Evolutionary conservation across 1,139 yeast species (phyloP), one percentile per base, ranked within the genome.

Genomic region (Eremothecium coryli): DNA sequence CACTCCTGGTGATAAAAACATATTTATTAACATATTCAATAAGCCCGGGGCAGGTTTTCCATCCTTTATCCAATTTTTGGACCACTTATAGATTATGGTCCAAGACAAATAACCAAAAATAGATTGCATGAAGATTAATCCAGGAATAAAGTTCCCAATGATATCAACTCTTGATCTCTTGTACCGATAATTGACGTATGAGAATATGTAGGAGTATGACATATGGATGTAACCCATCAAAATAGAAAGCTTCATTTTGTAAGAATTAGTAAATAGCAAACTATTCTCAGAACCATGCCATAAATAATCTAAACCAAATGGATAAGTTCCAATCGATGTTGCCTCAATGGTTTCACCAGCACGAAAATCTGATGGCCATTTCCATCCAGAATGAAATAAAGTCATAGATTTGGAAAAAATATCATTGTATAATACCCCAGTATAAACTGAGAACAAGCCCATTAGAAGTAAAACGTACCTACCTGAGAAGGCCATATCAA

Each of bases 241-340:
- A 39, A 81, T 76, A 2, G 90, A 80, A 41, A 81, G 64, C 51
- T 81, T 81, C 93, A 81, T 81, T 61, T 81, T 81, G 60, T 78
- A 81, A 0, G 90, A 81, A 58, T 81, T 81, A 20, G 85, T 68
- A 57, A 81, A 81, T 39, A 81, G 62, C 44, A 81, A 65, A 6
- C 76, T 75, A 56, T 81, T 81, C 48, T 81, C 93, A 28, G 90
- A 65, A 14, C 90, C 88, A 55, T 81, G 93, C 93, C 93, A 81
- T 2, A 75, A 77, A 35, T 76, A 73, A 57, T 81, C 93, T 40
- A 81, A 61, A 35, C 93, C 93, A 49, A 79, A 61, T 10, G 73
- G 62, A 50, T 80, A 81, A 7, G 70, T 69, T 5, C 86, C 85
- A 22, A 64, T 66, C 39, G 65, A 61, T 11, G 59, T 62, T 9